These are phyloP conservation scores for Ophiostoma triangulosporum DNA, from an alignment of 2,329 filamentous ascomycete species.

Conservation along the genomic window DNA sequence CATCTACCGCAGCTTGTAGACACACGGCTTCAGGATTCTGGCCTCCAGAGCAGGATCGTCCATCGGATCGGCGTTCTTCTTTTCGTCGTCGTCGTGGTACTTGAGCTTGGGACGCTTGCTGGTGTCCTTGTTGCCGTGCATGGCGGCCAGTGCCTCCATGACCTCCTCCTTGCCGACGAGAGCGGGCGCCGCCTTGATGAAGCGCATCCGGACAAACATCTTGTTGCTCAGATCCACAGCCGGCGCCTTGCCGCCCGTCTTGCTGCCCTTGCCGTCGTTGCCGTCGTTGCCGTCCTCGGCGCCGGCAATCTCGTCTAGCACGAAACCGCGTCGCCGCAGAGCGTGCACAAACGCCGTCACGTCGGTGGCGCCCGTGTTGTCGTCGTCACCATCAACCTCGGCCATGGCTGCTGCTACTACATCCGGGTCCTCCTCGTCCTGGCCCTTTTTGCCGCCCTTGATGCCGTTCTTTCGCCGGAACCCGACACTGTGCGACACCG, in stretches of 20 bases:
- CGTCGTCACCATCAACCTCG: conserved; percentile 49
- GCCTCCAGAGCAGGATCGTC: conserved; percentile 47
- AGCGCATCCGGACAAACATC: conserved; percentile 98
- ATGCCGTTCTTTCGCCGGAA: conserved; percentile 35
- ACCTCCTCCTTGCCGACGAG: conserved; percentile 60
- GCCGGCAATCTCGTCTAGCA: conserved; percentile 40
- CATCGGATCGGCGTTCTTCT: conserved; percentile 39
- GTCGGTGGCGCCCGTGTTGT: conserved; percentile 62
- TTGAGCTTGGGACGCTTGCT: conserved; percentile 33
- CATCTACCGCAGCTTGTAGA: conserved; percentile 74
- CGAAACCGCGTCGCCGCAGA: conserved; percentile 66
- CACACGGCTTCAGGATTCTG: conserved; percentile 73
- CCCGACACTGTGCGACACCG: conserved; percentile 57
- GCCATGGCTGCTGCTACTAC: conserved; percentile 59
- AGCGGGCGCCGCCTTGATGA: conserved; percentile 69
- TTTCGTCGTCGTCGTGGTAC: conserved; percentile 45
- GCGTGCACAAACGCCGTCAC: conserved; percentile 79
- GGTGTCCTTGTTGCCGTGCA: conserved; percentile 3
- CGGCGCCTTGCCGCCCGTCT: conserved; percentile 6
- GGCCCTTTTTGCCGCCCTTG: conserved; percentile 24
- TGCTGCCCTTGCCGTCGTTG: conserved; percentile 20
- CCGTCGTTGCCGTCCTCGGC: conserved; percentile 30
- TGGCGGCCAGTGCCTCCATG: conserved; percentile 2
- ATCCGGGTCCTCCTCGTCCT: conserved; percentile 40
- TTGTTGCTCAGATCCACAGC: conserved; percentile 77